Conservation (phyloP, 345 rosid genomes). For the Salix purpurea region DNA sequence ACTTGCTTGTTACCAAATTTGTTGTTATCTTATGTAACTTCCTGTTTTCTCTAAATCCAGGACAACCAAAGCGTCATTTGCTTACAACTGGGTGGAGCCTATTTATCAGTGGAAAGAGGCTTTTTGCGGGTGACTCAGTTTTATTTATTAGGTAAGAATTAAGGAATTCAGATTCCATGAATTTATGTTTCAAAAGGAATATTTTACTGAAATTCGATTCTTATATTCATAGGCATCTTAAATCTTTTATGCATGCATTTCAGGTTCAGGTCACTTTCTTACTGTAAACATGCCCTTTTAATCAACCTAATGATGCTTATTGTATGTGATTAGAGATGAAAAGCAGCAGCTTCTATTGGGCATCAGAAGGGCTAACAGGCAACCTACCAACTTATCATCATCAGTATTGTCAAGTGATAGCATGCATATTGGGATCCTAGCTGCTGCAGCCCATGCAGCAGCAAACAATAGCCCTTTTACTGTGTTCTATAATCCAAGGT, state of each 20-base stretch:
- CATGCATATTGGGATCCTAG: conserved; percentile 95
- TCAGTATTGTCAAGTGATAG: conserved; percentile 94
- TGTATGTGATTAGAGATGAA: conserved; percentile 62
- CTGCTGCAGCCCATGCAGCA: conserved; percentile 98
- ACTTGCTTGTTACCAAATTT: conserved; percentile 3
- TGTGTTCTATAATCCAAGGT: conserved; percentile 89
- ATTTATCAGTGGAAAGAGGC: conserved; percentile 80
- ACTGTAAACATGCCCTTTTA: background rate
- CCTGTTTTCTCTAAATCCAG: conserved; percentile 33
- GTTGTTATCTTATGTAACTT: conserved; percentile 5
- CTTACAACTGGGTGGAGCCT: conserved; percentile 94
- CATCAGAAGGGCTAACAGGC: conserved; percentile 77
- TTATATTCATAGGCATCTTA: background rate
- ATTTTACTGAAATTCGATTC: background rate
- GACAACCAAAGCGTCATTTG: conserved; percentile 87
- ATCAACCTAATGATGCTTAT: background rate
- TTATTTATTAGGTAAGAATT: conserved; percentile 62
- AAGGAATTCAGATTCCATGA: conserved; percentile 7
- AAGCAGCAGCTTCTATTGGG: conserved; percentile 83
- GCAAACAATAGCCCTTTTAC: conserved; percentile 91
- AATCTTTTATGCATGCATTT: background rate
- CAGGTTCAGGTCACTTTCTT: conserved; percentile 1
- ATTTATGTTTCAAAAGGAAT: background rate
- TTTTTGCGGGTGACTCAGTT: conserved; percentile 81
- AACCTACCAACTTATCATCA: conserved; percentile 73